A percentile compares a stretch with the other conserved stretches of the same genome.
phyloP scores from a whole-genome alignment of 441 rosid genomes.

The Gossypium davidsonii region DNA sequence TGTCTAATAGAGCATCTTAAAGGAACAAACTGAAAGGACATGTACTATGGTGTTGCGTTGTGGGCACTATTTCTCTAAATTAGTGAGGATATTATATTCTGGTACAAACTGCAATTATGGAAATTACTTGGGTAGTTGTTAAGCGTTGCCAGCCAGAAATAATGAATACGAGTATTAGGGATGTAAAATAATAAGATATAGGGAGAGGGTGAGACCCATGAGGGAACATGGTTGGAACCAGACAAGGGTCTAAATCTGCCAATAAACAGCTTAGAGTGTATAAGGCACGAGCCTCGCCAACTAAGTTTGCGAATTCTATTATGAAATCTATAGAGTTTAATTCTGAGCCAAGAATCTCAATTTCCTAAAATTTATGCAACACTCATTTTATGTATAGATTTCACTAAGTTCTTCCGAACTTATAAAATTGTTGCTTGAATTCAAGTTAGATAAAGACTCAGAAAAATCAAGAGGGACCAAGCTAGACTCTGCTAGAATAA shows the following conservation, averaged over 20 bases:
- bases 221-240: neutral
- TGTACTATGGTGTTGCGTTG: neutral
- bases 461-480: neutral
- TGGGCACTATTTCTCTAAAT: neutral
- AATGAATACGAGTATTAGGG: neutral
- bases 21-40: neutral
- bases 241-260: neutral
- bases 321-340: too few relatives aligned
- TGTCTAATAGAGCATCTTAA: neutral
- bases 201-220: neutral
- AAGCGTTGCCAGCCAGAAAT: neutral
- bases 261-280: neutral
- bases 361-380: neutral
- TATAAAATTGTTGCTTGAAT: neutral
- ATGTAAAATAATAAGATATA: neutral
- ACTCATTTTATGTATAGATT: neutral
- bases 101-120: neutral
- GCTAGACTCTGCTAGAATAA: neutral
- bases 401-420: neutral
- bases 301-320: neutral
- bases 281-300: neutral
- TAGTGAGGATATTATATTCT: too few relatives aligned
- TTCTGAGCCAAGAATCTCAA: neutral
- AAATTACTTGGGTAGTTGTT: neutral
- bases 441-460: neutral